Evolutionary conservation across 2,329 filamentous ascomycete species (phyloP), one percentile per base, ranked within the genome.

Genomic region (Verticillium tricorpus): DNA sequence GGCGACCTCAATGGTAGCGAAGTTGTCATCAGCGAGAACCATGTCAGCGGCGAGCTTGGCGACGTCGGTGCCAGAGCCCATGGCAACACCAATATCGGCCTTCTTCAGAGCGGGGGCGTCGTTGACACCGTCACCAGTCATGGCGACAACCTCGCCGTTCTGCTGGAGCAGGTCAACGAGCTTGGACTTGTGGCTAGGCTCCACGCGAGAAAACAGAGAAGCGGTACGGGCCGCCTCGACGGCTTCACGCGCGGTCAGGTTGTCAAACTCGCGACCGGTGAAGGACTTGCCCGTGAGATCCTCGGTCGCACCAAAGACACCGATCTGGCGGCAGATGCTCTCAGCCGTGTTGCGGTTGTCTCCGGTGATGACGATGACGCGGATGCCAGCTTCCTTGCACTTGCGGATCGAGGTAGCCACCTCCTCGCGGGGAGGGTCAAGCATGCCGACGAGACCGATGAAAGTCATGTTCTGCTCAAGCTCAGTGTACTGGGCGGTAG

Each of bases 111-210:
- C 95, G 56, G 95, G 95, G 5, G 95, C 95, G 76, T 99, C 95
- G 72, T 99, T 99, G 76, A 99, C 95, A 77, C 95, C 95, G 72
- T 99, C 95, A 71, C 95, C 95, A 68, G 95, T 99, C 95, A 99
- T 99, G 68, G 95, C 95, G 66, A 99, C 96, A 54, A 99, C 95
- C 74, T 99, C 92, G 64, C 92, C 92, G 58, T 91, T 83, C 62
- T 91, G 92, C 76, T 99, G 96, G 56, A 99, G 89, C 55, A 99
- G 88, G 74, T 99, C 95, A 57, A 99, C 94, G 56, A 99, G 87
- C 78, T 92, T 95, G n/a, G 91, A 96, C 84, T 99, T 99, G 84
- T 99, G 95, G 58, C 85, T 87, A 59, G 95, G 95, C 76, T 99
- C 95, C 28, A 96, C 96, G 66, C 95, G 91, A 39, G 95, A 99